Evolutionary conservation across 2,329 filamentous ascomycete genomes (phyloP), one percentile per base, ranked within the genome.

Genomic region (Colletotrichum paranaense): DNA sequence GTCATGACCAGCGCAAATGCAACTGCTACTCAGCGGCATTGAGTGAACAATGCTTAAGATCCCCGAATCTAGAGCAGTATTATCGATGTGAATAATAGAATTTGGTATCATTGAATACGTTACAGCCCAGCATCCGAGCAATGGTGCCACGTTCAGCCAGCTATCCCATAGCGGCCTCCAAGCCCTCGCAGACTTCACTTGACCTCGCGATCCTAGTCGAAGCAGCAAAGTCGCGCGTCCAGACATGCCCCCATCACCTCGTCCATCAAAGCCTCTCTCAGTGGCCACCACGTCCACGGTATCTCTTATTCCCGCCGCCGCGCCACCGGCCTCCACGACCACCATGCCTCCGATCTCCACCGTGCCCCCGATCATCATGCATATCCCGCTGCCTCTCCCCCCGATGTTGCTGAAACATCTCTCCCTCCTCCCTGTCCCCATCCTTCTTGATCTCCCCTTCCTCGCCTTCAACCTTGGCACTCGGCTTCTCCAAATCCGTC

Each of bases 401-500:
- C 80, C 79, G 42, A 79, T 78, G n/a, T 76, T 68, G 24, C 46
- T 77, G 77, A 46, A 79, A 78, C 67, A 79, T 76, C 78, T 75
- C 75, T 2, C 75, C 85, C 86, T 78, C 87, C 83, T 80, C 89
- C 81, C 85, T 89, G 81, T 80, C 82, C 80, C 88, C 87, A 73
- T 88, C 86, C 76, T 88, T 88, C 67, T 86, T 86, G 88, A 84
- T 69, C 84, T 83, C 79, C 76, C 42, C 19, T 4, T 91, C 90
- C 80, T 92, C 88, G 78, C 91, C 90, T 65, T 90, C 89, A 19
- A 89, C 86, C 86, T 92, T 94, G 75, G 93, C 91, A 35, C 90
- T 90, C 8, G 93, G 94, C 85, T 92, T 93, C 81, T 94, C 92
- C 52, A 95, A 85, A 75, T 95, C 92, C 78, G 90, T 90, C 28